Base-by-base conservation (phyloP, 345 rosid genomes). In the Hypericum perforatum region DNA sequence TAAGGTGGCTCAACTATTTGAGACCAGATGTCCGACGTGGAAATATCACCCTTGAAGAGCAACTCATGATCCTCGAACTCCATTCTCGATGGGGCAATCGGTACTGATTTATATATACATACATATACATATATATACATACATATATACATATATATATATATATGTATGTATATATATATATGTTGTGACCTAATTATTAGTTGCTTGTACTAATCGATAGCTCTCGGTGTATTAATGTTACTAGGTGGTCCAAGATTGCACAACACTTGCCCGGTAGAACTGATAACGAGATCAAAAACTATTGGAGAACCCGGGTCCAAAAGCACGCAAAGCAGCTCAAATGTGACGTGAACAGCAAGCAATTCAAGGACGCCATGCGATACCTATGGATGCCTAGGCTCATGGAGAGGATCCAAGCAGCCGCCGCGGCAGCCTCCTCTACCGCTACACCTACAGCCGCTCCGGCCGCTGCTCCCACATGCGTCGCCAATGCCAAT, bases 401-500 rank as follows among this genome's bases (percentile, higher is more conserved):
- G 22, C 37, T 43, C n/a, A 16, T 63, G 2, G 59, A 68, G 49
- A 49, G 98, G 68, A 88, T 92, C 53, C 95, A 88, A 65, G 91
- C 97, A 0, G 66, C 80, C 1, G 63, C 80, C 0, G 66, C 66
- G 2, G 16, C 74, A 1, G 11, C 67, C 37, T 4, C 64, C 13
- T 5, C 58, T 14, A 1, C 65, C 36, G 4, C 63, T 11, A 9
- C 70, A 43, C 16, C 72, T 29, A 32, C 64, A 8, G 32, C 58
- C 43, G 53, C 67, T 40, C 40, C 60, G 5, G 45, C 65, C 41
- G 11, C 63, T 12, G 39, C 71, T 45, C 8, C 56, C 39, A 3
- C 52, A 56, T 12, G 63, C 7, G 16, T 54, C 14, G 8, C n/a
- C 46, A 7, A 64, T 22, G 32, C 32, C 32, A 22, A 22, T 22